These are phyloP conservation scores for Herpetomonas samuelpessoai DNA, from an alignment of 208 protist genomes.

Conservation along the genomic window DNA sequence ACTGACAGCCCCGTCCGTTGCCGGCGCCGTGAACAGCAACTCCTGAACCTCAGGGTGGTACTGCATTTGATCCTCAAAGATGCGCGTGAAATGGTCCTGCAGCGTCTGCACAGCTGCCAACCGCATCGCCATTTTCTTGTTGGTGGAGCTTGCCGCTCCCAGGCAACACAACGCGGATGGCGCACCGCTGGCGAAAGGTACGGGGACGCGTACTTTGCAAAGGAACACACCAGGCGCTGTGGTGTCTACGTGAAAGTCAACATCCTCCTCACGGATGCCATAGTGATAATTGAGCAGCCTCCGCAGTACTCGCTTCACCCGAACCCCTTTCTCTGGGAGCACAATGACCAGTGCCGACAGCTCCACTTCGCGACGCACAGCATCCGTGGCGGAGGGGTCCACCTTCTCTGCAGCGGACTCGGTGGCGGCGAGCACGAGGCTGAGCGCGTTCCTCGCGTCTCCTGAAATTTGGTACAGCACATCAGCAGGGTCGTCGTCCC, in stretches of 20 bases:
- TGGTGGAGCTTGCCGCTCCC: conserved; percentile 20
- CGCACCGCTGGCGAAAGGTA: background rate
- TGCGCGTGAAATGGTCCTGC: conserved; percentile 45
- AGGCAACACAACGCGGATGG: conserved; percentile 13
- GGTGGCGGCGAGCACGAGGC: conserved; percentile 23
- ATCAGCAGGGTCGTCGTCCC: background rate
- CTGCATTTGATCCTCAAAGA: conserved; percentile 62
- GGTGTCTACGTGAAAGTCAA: conserved; percentile 17
- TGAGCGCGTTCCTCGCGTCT: conserved; percentile 5
- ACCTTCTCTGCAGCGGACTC: conserved; percentile 28
- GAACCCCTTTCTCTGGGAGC: conserved; percentile 34
- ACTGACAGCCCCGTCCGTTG: conserved; percentile 27
- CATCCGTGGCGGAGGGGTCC: conserved; percentile 18
- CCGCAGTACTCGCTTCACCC: conserved; percentile 45
- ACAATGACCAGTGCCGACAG: conserved; percentile 45
- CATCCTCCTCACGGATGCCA: conserved; percentile 32
- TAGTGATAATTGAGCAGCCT: conserved; percentile 60
- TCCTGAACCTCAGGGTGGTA: conserved; percentile 50
- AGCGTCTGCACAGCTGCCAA: conserved; percentile 43
- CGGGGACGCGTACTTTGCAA: conserved; percentile 8
- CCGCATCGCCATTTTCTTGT: conserved; percentile 30
- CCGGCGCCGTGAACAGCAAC: conserved; percentile 21
- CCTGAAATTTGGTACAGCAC: background rate
- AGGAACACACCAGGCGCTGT: conserved; percentile 5
- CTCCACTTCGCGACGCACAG: conserved; percentile 18